Base-by-base conservation (phyloP, 768 basidiomycete genomes). In the Pleurotus ostreatus region DNA sequence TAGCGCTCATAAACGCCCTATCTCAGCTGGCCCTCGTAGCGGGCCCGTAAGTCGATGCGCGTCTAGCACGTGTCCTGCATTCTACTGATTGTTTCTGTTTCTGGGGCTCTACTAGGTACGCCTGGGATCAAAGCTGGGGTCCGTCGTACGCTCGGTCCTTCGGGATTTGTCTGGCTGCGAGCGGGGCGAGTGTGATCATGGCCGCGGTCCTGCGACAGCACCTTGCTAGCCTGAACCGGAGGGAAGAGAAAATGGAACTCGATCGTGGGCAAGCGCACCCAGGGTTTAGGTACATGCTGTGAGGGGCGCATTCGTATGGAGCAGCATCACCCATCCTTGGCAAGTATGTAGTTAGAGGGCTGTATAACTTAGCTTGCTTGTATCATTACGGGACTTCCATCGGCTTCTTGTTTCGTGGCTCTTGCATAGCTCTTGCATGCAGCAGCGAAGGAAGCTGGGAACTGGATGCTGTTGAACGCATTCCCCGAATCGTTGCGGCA, bases 1-100 rank as follows among this genome's bases (percentile, higher is more conserved):
- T 89, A 56, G 86, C 83, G 13, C 71, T 83, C 58, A 74, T 86
- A 64, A 84, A 86, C 65, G 80, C 82, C 18, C 84, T 85, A 67
- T 80, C 83, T n/a, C 44, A 82, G 83, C 74, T 66, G 6, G 65
- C 62, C 11, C 55, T 86, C 64, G 73, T 89, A 44, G 75, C 81
- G n/a, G 86, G 87, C 49, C 79, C 84, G 63, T 86, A 73, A 68
- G 76, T 75, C 5, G 6, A 40, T 20, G 11, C 34, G 11, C 25
- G 20, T 55, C 38, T 30, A 7, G 41, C 15, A 4, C 20, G 4
- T 16, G 16, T 16, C 15, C 4, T 13, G 41, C 13, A 18, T 11
- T 11, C 30, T 44, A 37, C 39, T 13, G 5, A 37, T 12, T 18
- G 12, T 11, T 8, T 34, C n/a, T 18, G 12, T 11, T 8, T 34